A percentile compares a stretch with the other conserved stretches of the same genome.
These are phyloP conservation scores for Xylaria multiplex DNA, from an alignment of 2,329 filamentous ascomycete species.

Conservation along the genomic window DNA sequence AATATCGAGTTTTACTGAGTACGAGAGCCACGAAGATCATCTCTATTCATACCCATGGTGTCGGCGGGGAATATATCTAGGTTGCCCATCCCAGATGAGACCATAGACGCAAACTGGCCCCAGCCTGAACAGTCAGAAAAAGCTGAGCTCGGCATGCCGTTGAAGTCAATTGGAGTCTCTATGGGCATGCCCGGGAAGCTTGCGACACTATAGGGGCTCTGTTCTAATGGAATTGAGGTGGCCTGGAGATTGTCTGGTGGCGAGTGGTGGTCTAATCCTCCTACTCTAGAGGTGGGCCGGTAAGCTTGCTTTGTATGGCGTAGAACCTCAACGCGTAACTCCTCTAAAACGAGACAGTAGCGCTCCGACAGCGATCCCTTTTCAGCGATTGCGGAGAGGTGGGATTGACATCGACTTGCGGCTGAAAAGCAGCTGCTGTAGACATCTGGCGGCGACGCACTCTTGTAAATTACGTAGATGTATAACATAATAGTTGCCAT, in stretches of 20 bases:
- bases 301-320: constrained; percentile 19
- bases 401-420: constrained; percentile 41
- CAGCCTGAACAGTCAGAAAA: constrained; percentile 40
- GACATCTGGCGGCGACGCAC: constrained; percentile 23
- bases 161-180: constrained; percentile 26
- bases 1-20: background rate
- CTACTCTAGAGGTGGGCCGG: background rate
- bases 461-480: constrained; percentile 44
- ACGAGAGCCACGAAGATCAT: background rate
- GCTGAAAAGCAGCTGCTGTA: constrained; percentile 35
- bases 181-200: background rate
- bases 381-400: constrained; percentile 40
- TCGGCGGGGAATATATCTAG: constrained; percentile 19
- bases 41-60: background rate
- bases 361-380: constrained; percentile 43
- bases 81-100: constrained; percentile 41
- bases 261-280: too few relatives aligned
- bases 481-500: constrained; percentile 47
- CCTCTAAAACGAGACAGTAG: constrained; percentile 45
- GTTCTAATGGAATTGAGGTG: constrained; percentile 1
- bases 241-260: background rate
- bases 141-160: constrained; percentile 29
- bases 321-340: constrained; percentile 42
- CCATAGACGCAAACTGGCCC: constrained; percentile 45
- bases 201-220: background rate